phyloP scores from a whole-genome alignment of 2,329 filamentous ascomycete species.

The Colletotrichum sp. region DNA sequence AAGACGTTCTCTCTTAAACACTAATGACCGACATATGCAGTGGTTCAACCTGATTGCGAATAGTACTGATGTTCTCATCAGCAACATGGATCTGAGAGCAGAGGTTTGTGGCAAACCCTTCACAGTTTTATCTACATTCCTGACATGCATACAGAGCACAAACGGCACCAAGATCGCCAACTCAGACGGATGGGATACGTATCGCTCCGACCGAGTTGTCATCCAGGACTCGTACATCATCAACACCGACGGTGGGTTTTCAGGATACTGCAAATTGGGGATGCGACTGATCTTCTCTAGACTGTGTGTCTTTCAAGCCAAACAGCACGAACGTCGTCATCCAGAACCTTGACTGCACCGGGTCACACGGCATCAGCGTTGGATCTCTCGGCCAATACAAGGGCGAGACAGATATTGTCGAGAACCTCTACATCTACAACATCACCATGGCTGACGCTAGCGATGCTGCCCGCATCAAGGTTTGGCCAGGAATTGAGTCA shows the following conservation, averaged over 20 bases:
- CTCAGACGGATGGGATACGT: constrained; percentile 55
- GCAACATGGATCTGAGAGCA: constrained; percentile 60
- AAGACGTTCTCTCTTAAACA: too few species aligned
- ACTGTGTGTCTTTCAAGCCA: constrained; percentile 78
- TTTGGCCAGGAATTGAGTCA: constrained; percentile 60
- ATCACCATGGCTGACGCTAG: constrained; percentile 62
- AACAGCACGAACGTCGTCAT: constrained; percentile 73
- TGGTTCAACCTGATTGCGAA: constrained; percentile 67
- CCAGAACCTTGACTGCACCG: constrained; percentile 71
- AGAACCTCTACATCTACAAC: constrained; percentile 70
- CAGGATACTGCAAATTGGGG: too few species aligned
- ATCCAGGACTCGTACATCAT: constrained; percentile 70
- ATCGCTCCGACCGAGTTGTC: constrained; percentile 65
- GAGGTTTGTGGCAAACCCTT: constrained; percentile 27
- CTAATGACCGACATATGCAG: constrained; percentile 7
- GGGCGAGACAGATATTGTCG: constrained; percentile 68
- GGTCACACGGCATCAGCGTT: constrained; percentile 75
- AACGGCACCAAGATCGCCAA: constrained; percentile 69
- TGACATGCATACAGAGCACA: constrained; percentile 43
- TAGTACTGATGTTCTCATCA: constrained; percentile 66
- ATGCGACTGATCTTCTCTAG: background rate
- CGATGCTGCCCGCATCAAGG: constrained; percentile 75
- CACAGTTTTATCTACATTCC: background rate
- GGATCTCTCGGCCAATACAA: constrained; percentile 73
- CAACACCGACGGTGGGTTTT: constrained; percentile 58